Base-by-base conservation (phyloP, 2,329 filamentous ascomycete species). In the Cercospora zeae-maydis region DNA sequence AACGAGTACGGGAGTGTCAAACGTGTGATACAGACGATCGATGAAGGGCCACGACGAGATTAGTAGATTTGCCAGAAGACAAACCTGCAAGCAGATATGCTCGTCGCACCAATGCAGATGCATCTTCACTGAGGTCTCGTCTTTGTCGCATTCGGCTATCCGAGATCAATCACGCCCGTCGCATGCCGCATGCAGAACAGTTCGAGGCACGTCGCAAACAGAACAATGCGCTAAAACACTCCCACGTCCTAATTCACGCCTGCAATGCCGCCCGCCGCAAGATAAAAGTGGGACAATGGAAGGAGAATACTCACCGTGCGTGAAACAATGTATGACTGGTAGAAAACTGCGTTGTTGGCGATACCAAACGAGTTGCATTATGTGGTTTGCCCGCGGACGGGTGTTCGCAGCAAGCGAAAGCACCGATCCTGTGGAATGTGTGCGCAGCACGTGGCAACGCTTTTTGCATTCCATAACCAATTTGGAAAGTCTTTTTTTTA, bases 71-170 rank as follows among this genome's bases (percentile, higher is more conserved):
- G 37, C 51, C 24, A 27, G 51, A 30, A 53, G 45, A 63, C 61
- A 63, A 63, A 63, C 61, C 57, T 59, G 61, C 62, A 64, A 64
- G 54, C 62, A 64, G 58, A 61, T 47, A 42, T 36, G 57, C 42
- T 34, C 54, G 66, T 60, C 68, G 67, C 61, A 62, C 65, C 63
- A 61, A 54, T 60, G 42, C 56, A 57, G 47, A 57, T 45, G 58
- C 66, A 64, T 67, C 59, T 59, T 53, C 52, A 42, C 61, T 66
- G 62, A 59, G 60, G 65, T 58, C 33, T 58, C 30, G 27, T 53
- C 54, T 69, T 67, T 68, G 67, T 69, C 67, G 70, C 63, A 70
- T 69, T 49, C 62, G 47, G 62, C 62, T 9, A 61, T 55, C 37
- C 47, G 51, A 53, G 47, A 59, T 47, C 57, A 51, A 59, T 58